These are phyloP conservation scores for Zasmidium cellare DNA, from an alignment of 2,329 filamentous ascomycete genomes.

Conservation along the genomic window DNA sequence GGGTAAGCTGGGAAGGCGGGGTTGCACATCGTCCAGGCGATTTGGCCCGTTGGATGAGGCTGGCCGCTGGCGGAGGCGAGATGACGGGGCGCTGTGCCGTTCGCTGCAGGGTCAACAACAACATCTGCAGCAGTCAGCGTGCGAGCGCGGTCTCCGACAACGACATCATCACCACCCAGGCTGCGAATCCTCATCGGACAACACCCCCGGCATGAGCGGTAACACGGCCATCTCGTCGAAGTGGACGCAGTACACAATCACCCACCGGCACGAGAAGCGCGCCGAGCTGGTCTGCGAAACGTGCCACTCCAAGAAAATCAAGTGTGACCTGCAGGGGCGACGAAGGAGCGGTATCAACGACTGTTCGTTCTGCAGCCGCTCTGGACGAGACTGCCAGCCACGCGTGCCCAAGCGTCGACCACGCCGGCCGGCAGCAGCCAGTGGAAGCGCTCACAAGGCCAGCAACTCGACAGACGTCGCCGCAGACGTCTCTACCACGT, in stretches of 20 bases:
- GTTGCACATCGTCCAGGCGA: too few relatives aligned
- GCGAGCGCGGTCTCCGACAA: too few relatives aligned
- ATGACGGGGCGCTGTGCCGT: not conserved
- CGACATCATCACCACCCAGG: not conserved
- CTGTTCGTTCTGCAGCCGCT: constrained; percentile 9
- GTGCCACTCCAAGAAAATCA: constrained; percentile 12
- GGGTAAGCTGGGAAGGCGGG: not conserved
- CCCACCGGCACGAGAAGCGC: constrained; percentile 9
- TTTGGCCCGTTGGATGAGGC: not conserved
- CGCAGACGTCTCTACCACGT: not conserved
- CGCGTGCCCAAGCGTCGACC: constrained; percentile 2
- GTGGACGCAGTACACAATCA: constrained; percentile 6
- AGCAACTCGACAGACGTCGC: not conserved
- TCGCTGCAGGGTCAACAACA: too few relatives aligned
- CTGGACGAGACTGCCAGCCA: constrained; percentile 3
- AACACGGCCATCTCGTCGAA: constrained; percentile 5
- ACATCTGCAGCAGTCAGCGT: not conserved
- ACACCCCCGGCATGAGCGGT: not conserved
- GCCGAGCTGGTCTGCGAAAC: constrained; percentile 9
- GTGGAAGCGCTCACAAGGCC: not conserved
- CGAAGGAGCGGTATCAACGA: constrained; percentile 1
- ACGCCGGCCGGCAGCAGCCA: not conserved
- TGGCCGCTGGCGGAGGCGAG: not conserved
- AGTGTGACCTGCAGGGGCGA: constrained; percentile 9
- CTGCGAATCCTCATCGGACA: not conserved